Conservation (phyloP, 768 basidiomycete genomes). For the Neoboletus brunneissimus region DNA sequence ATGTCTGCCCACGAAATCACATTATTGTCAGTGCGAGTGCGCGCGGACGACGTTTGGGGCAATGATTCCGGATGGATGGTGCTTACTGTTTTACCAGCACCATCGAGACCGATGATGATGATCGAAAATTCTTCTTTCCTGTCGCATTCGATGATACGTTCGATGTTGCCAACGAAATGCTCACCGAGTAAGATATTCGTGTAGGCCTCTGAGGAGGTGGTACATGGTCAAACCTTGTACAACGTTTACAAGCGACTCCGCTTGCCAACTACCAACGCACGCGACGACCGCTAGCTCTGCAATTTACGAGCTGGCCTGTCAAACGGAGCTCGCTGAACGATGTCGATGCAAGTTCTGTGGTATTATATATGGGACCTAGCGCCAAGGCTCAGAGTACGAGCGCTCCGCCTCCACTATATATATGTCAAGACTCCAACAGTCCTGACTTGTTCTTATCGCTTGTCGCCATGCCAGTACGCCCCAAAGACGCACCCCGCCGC, state of each 20-base stretch:
- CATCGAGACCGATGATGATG: conserved; percentile 91
- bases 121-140: conserved; percentile 92
- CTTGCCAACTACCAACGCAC: background rate
- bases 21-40: background rate
- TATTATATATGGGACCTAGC: background rate
- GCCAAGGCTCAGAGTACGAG: background rate
- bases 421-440: background rate
- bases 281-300: background rate
- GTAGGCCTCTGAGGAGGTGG: conserved; percentile 88
- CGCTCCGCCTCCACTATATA: background rate
- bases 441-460: too few relatives aligned
- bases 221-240: too few relatives aligned
- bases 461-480: background rate
- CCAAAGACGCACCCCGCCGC: conserved; percentile 5
- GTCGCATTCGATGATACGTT: conserved; percentile 8
- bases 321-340: background rate
- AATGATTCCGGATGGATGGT: too few relatives aligned
- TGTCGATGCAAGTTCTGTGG: background rate
- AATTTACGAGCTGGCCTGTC: background rate
- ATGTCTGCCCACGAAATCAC: conserved; percentile 50
- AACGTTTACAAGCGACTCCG: too few relatives aligned
- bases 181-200: conserved; percentile 85
- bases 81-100: conserved; percentile 85
- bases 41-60: too few relatives aligned
- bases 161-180: background rate